A percentile compares a stretch with the other conserved stretches of the same genome.
phyloP scores from a whole-genome alignment of 176 grass and related monocot genomes.

The Oropetium thomaeum region DNA sequence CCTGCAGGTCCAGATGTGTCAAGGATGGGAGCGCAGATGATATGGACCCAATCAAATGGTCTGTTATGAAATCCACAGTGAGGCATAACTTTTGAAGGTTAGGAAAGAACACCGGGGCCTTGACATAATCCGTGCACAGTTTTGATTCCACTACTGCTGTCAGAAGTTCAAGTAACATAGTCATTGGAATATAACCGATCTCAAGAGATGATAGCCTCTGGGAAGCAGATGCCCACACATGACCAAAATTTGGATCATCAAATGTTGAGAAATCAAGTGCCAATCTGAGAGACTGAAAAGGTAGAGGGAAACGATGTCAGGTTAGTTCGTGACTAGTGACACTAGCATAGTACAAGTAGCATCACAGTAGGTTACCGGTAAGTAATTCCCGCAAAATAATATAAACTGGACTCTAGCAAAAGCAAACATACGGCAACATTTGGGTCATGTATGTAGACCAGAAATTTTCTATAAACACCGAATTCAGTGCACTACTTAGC shows the following conservation, averaged over 20 bases:
- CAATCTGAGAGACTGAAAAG: constrained; percentile 70
- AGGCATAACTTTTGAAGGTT: constrained; percentile 84
- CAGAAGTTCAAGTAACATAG: constrained; percentile 76
- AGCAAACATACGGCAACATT: background rate
- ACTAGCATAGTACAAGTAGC: background rate
- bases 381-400: constrained; percentile 1
- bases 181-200: constrained; percentile 84
- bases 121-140: constrained; percentile 38
- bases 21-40: constrained; percentile 67
- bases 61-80: constrained; percentile 77
- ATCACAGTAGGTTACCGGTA: background rate
- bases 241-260: constrained; percentile 64
- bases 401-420: background rate
- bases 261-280: constrained; percentile 85
- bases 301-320: constrained; percentile 19
- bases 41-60: constrained; percentile 76
- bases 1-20: constrained; percentile 83
- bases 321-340: background rate
- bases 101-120: constrained; percentile 54
- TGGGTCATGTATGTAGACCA: background rate
- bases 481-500: background rate
- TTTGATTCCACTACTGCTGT: constrained; percentile 26
- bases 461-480: background rate
- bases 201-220: constrained; percentile 65
- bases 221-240: constrained; percentile 69